Conservation (phyloP, 495 filamentous ascomycete genomes). For the Hypomontagnella submonticulosa region DNA sequence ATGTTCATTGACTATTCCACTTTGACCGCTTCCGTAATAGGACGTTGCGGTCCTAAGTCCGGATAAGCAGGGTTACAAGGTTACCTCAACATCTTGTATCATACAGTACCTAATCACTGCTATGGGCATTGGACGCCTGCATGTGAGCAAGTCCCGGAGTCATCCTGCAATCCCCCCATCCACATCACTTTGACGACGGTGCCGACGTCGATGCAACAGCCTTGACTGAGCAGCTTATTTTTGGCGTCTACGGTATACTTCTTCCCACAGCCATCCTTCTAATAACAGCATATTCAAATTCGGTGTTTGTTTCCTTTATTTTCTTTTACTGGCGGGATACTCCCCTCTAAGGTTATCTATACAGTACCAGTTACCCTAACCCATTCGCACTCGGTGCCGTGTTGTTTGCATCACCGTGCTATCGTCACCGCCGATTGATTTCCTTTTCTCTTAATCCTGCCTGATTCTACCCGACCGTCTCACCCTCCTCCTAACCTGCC, state of each 20-base stretch:
- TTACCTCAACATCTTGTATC: neutral
- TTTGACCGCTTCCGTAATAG: slow-evolving; percentile 43
- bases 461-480: slow-evolving; percentile 26
- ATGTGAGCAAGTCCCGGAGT: slow-evolving; percentile 41
- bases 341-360: slow-evolving; percentile 4
- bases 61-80: slow-evolving; percentile 38
- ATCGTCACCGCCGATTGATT: slow-evolving; percentile 43
- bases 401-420: slow-evolving; percentile 40
- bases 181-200: slow-evolving; percentile 30
- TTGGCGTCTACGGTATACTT: slow-evolving; percentile 18
- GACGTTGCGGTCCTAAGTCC: slow-evolving; percentile 16
- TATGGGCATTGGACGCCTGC: slow-evolving; percentile 29
- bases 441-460: slow-evolving; percentile 21
- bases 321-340: slow-evolving; percentile 32
- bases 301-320: slow-evolving; percentile 2
- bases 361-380: slow-evolving; percentile 6
- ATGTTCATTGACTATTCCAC: slow-evolving; percentile 17
- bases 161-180: slow-evolving; percentile 34
- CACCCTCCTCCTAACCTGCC: slow-evolving; percentile 29
- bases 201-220: slow-evolving; percentile 22
- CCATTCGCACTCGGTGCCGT: slow-evolving; percentile 22
- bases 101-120: neutral
- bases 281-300: slow-evolving; percentile 10
- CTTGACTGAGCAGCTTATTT: slow-evolving; percentile 17
- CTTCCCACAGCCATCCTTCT: slow-evolving; percentile 21